Evolutionary conservation across 179 eudicot genomes (phyloP), one percentile per base, ranked within the genome.

Genomic region (Nepenthes alata): DNA sequence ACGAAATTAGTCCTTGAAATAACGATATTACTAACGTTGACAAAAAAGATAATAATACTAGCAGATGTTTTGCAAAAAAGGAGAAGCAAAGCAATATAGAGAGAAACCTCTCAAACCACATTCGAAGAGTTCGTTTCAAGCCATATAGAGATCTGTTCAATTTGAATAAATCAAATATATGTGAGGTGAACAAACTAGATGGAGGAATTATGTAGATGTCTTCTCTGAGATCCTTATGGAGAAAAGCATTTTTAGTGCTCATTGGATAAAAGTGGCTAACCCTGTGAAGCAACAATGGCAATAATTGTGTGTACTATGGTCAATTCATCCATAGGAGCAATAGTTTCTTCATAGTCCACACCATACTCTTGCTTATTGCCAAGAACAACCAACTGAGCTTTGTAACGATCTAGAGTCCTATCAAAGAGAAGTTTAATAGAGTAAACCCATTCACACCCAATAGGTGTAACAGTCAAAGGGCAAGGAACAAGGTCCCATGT

Each of bases 81-180:
- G 14, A 10, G 11, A 55, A 35, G 10, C 9, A 3, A 55, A 55
- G 13, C 25, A 64, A 53, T 2, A 53, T 55, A 6, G 5, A 3
- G 1, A 5, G 61, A 47, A 65, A 65, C 55, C 47, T 56, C 5
- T 55, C 54, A 65, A 65, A 65, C 61, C 68, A 65, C 5, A 57
- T 61, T 3, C 11, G 54, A n/a, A 34, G 68, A n/a, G 57, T 44
- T 36, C 51, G 65, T 15, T 62, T 1, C 25, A 62, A 53, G 2
- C 65, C 57, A 36, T 65, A 57, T 1, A 65, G 37, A 11, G 61
- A 65, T 5, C 50, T 1, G 6, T 15, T 36, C 35, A 66, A 13
- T 4, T 35, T 53, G 10, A 6, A 53, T 2, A 53, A 25, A 53
- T 13, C 35, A 2, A 34, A 13, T 3, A 11, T 2, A 25, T 2